Evolutionary conservation across 2,329 filamentous ascomycete species (phyloP).

Genomic region (Aspergillus uvarum): DNA sequence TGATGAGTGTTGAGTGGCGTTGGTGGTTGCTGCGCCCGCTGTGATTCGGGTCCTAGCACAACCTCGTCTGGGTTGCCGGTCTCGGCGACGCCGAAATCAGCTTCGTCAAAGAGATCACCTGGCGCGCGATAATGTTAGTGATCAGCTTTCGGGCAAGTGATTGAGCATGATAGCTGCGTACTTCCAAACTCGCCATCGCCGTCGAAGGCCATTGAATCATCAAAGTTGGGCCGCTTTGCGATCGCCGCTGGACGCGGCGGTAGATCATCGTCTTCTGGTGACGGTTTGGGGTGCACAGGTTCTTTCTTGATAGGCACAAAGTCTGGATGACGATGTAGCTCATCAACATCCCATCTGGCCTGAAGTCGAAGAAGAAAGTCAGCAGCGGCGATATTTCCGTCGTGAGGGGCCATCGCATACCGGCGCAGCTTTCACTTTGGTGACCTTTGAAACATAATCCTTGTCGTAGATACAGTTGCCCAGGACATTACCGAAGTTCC

Average conservation of each 20-base stretch:
- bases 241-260: constrained; percentile 28
- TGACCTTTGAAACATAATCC: constrained; percentile 85
- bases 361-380: constrained; percentile 19
- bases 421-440: constrained; percentile 78
- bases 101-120: constrained; percentile 70
- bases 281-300: constrained; percentile 35
- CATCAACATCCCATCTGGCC: constrained; percentile 73
- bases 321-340: constrained; percentile 77
- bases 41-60: constrained; percentile 49
- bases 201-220: constrained; percentile 34
- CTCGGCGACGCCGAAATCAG: constrained; percentile 69
- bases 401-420: constrained; percentile 30
- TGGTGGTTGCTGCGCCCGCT: constrained; percentile 25
- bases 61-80: constrained; percentile 76
- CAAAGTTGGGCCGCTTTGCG: constrained; percentile 32
- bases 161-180: constrained; percentile 22
- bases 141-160: background rate
- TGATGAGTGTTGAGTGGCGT: constrained; percentile 23
- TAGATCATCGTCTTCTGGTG: constrained; percentile 50
- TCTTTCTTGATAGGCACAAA: constrained; percentile 64
- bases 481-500: constrained; percentile 92
- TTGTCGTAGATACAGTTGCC: constrained; percentile 99
- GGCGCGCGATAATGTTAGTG: constrained; percentile 17
- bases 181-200: constrained; percentile 46
- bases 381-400: constrained; percentile 6